These are phyloP conservation scores for Kwoniella sp. DNA, from an alignment of 768 basidiomycete species.

Conservation along the genomic window DNA sequence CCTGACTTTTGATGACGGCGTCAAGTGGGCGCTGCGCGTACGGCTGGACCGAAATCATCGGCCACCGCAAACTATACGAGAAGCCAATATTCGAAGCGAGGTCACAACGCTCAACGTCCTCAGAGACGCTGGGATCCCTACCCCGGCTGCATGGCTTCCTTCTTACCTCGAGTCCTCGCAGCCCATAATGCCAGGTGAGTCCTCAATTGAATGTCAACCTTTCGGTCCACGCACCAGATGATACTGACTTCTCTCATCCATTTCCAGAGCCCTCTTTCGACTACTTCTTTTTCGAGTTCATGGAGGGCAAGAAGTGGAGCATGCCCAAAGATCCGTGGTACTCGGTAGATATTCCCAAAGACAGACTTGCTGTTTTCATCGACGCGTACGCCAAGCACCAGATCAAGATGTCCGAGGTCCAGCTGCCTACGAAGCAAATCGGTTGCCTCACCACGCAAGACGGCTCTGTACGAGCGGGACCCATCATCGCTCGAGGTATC, in stretches of 20 bases:
- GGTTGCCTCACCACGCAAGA: not conserved
- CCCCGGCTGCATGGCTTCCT: constrained; percentile 13
- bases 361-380: not conserved
- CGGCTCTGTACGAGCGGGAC: not conserved
- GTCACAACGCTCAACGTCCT: constrained; percentile 5
- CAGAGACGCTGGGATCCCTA: not conserved
- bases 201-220: not conserved
- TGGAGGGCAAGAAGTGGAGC: not conserved
- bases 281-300: constrained; percentile 19
- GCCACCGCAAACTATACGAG: not conserved
- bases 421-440: not conserved
- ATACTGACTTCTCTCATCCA: not conserved
- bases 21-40: constrained; percentile 8
- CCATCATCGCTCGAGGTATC: not conserved
- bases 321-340: constrained; percentile 5
- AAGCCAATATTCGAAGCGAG: constrained; percentile 3
- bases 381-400: constrained; percentile 1
- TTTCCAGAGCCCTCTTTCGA: constrained; percentile 6
- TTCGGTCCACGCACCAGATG: not conserved
- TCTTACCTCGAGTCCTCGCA: not conserved
- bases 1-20: constrained; percentile 15
- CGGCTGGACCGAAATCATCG: not conserved
- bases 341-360: constrained; percentile 3
- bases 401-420: constrained; percentile 2
- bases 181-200: no score